A percentile compares a stretch with the other conserved stretches of the same genome.
phyloP scores from a whole-genome alignment of 148 eudicot species.

The Cornus suecica region DNA sequence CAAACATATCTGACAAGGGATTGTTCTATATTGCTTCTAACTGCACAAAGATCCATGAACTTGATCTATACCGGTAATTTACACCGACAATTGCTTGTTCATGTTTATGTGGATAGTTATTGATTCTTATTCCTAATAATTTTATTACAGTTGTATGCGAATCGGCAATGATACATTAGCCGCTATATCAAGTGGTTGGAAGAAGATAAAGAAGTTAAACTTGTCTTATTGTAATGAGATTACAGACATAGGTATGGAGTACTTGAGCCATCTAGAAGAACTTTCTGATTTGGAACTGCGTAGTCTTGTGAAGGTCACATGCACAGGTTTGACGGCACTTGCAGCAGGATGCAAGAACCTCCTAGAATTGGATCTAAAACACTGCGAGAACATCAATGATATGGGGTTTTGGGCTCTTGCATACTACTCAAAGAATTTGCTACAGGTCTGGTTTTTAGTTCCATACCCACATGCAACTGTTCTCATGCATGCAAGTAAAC shows the following conservation, averaged over 20 bases:
- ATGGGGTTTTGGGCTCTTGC: constrained; percentile 69
- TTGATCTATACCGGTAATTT: constrained; percentile 74
- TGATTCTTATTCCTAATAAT: background rate
- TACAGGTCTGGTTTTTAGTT: constrained; percentile 52
- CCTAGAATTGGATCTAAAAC: constrained; percentile 61
- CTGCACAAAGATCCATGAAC: constrained; percentile 54
- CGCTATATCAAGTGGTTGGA: constrained; percentile 64
- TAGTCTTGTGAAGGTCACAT: constrained; percentile 39
- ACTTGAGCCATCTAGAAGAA: constrained; percentile 47
- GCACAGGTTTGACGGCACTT: constrained; percentile 52
- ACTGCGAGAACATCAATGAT: constrained; percentile 60
- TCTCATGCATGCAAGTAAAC: too few relatives aligned
- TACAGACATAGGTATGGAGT: constrained; percentile 63
- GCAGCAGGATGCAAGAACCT: constrained; percentile 65
- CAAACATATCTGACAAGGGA: constrained; percentile 61
- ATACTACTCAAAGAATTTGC: constrained; percentile 48
- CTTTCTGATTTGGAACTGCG: constrained; percentile 68
- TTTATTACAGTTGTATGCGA: constrained; percentile 47
- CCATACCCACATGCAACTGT: too few relatives aligned
- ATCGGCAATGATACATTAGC: constrained; percentile 67
- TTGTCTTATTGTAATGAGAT: constrained; percentile 61
- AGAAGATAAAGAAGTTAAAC: constrained; percentile 56
- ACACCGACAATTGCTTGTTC: background rate
- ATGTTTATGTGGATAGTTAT: background rate
- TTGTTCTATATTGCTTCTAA: constrained; percentile 56